Conservation (phyloP, 1,284 basidiomycete species). For the Amylostereum areolatum region DNA sequence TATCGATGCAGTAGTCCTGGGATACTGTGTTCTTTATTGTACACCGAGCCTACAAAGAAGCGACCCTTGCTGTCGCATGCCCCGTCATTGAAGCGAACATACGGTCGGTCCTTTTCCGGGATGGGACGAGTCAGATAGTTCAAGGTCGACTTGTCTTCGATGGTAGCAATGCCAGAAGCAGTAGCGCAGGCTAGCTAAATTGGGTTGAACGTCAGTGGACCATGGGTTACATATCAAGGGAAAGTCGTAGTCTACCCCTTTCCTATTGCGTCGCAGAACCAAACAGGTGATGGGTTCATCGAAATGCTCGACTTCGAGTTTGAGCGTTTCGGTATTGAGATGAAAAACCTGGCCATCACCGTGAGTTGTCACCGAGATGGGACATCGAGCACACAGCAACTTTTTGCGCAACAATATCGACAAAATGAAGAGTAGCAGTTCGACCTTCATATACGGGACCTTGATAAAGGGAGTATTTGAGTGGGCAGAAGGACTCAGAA, state of each 20-base stretch:
- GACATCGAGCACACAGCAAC: conserved; percentile 21
- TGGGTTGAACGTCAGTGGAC: conserved; percentile 1
- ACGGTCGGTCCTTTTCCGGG: conserved; percentile 28
- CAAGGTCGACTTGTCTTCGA: conserved; percentile 36
- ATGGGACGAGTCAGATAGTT: conserved; percentile 47
- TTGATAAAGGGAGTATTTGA: conserved; percentile 18
- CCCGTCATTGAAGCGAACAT: conserved; percentile 65
- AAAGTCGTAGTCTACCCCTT: conserved; percentile 34
- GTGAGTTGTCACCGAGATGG: neutral
- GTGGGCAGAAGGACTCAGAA: neutral
- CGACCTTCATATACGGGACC: conserved; percentile 56
- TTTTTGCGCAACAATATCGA: conserved; percentile 57
- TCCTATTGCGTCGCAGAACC: conserved; percentile 37
- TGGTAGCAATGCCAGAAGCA: conserved; percentile 44
- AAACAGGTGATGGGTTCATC: conserved; percentile 49
- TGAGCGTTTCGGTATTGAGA: conserved; percentile 34
- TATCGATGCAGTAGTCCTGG: conserved; percentile 56
- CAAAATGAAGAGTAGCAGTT: conserved; percentile 54
- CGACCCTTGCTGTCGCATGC: conserved; percentile 59
- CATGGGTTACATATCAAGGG: neutral
- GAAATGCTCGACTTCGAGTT: conserved; percentile 40
- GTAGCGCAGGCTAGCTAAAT: conserved; percentile 50
- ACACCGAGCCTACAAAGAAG: conserved; percentile 60
- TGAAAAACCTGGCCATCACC: conserved; percentile 42
- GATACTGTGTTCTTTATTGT: conserved; percentile 40